Percentiles rank a stretch among this genome's conserved stretches.
phyloP scores from a whole-genome alignment of 2,329 filamentous ascomycete genomes.

The Colletotrichum lentis region DNA sequence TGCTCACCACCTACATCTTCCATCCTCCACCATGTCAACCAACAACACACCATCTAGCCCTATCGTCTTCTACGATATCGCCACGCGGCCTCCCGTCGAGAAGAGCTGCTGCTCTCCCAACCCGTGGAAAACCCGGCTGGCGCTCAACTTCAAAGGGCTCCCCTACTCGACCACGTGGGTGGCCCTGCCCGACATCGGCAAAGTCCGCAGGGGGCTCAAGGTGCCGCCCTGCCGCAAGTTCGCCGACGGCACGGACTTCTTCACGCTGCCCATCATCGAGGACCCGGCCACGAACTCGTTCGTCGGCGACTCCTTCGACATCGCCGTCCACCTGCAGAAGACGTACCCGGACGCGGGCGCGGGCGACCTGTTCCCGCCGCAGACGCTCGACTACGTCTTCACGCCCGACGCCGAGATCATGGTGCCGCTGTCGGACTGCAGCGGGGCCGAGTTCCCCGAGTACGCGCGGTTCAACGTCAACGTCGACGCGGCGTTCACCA shows the following conservation, averaged over 20 bases:
- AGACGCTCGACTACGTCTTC: conserved; percentile 53
- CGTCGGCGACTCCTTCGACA: conserved; percentile 72
- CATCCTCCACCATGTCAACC: conserved; percentile 29
- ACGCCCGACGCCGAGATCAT: conserved; percentile 37
- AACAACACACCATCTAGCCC: conserved; percentile 27
- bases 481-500: conserved; percentile 63
- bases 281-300: conserved; percentile 51
- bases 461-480: conserved; percentile 62
- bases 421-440: conserved; percentile 50
- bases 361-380: conserved; percentile 58
- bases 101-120: conserved; percentile 43
- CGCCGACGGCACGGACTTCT: conserved; percentile 64
- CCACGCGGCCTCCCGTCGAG: conserved; percentile 45
- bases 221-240: conserved; percentile 62
- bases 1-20: background rate
- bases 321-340: conserved; percentile 66
- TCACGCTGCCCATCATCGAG: conserved; percentile 66
- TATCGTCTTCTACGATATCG: conserved; percentile 55
- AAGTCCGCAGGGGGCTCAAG: conserved; percentile 56
- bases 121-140: conserved; percentile 49
- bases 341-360: conserved; percentile 56
- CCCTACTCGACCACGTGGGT: conserved; percentile 57
- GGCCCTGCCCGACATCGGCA: conserved; percentile 58
- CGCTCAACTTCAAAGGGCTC: conserved; percentile 54
- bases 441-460: conserved; percentile 44